Evolutionary conservation across 306 rosid genomes (phyloP).

Genomic region (Datisca glomerata): DNA sequence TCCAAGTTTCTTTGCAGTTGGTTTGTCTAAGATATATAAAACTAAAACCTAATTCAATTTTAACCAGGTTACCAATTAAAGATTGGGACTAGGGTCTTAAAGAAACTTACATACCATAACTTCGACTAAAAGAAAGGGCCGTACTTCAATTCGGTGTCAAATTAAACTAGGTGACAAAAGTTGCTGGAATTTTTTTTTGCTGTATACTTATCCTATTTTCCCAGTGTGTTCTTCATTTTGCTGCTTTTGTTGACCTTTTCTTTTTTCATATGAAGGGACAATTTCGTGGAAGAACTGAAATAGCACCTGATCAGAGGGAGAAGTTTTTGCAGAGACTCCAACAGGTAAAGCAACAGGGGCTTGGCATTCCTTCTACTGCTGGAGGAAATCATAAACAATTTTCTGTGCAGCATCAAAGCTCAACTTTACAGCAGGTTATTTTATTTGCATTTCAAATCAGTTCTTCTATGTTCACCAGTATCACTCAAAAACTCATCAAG

Average conservation of each 20-base stretch:
- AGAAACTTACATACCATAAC: too few species aligned
- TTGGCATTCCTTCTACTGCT: constrained; percentile 67
- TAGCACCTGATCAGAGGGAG: constrained; percentile 94
- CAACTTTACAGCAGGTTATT: constrained; percentile 74
- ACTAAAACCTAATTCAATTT: too few species aligned
- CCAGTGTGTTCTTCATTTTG: background rate
- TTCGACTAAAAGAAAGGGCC: too few species aligned
- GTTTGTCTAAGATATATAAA: too few species aligned
- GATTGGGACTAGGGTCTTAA: too few species aligned
- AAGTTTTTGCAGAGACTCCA: constrained; percentile 87
- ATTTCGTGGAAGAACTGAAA: constrained; percentile 91
- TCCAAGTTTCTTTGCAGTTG: too few species aligned
- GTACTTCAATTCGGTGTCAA: too few species aligned
- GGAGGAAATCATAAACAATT: constrained; percentile 86
- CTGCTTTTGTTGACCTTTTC: constrained; percentile 16
- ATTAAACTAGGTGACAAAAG: too few species aligned
- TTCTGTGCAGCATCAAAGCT: constrained; percentile 72
- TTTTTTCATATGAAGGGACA: constrained; percentile 39
- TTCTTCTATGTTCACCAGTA: background rate
- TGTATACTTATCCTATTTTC: background rate
- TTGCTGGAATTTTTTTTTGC: too few species aligned
- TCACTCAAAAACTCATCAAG: too few species aligned
- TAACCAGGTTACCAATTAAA: too few species aligned
- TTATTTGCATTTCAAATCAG: constrained; percentile 6
- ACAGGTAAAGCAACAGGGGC: constrained; percentile 96